A percentile compares a stretch with the other conserved stretches of the same genome.
Evolutionary conservation across 257 asterid species (phyloP).

Genomic region (Penstemon eatonii): DNA sequence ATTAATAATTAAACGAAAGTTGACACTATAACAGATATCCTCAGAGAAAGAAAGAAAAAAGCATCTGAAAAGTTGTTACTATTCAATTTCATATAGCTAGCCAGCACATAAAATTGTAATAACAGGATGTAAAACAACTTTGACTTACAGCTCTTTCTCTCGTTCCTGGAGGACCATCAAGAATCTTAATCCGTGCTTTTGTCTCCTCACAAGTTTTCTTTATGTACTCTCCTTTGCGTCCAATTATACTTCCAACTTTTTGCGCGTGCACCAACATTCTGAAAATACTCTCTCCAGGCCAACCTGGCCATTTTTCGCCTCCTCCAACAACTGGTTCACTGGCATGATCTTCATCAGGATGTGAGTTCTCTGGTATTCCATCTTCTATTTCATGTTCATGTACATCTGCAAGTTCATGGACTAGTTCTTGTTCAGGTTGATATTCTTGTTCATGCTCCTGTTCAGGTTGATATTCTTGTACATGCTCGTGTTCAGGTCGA

Average conservation of each 20-base stretch:
- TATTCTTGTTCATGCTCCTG: slow-evolving; percentile 1
- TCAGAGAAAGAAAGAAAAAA: background rate
- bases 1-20: background rate
- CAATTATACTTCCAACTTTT: slow-evolving; percentile 96
- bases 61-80: slow-evolving; percentile 3
- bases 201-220: slow-evolving; percentile 95
- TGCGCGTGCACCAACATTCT: slow-evolving; percentile 95
- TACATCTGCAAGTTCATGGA: slow-evolving; percentile 24
- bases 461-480: slow-evolving; percentile 28
- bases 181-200: slow-evolving; percentile 93
- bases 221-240: slow-evolving; percentile 96
- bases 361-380: slow-evolving; percentile 35
- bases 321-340: slow-evolving; percentile 48
- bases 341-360: slow-evolving; percentile 49
- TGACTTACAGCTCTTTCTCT: slow-evolving; percentile 94
- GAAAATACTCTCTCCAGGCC: slow-evolving; percentile 98
- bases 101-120: slow-evolving; percentile 12
- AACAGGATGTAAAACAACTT: slow-evolving; percentile 32
- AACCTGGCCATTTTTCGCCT: slow-evolving; percentile 93
- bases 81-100: slow-evolving; percentile 24
- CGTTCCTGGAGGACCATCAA: slow-evolving; percentile 96
- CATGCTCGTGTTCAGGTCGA: slow-evolving; percentile 11
- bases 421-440: slow-evolving; percentile 15
- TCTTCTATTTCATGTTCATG: slow-evolving; percentile 27
- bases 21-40: slow-evolving; percentile 2